phyloP scores from a whole-genome alignment of 192 early-diverging fungal genomes.

The Podila horticola region DNA sequence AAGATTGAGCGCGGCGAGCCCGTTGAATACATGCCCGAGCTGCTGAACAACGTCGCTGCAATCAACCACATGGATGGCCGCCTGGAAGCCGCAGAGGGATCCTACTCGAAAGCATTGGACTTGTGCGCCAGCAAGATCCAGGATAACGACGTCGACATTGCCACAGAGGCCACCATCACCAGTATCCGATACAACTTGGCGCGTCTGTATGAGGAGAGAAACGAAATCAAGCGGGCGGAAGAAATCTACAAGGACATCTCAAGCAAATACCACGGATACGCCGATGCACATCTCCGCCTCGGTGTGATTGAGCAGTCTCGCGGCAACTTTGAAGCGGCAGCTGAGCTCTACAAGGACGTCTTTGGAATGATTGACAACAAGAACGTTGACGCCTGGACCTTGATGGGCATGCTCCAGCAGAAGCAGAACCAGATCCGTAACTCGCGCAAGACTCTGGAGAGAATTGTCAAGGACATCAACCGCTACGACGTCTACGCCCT shows the following conservation, averaged over 20 bases:
- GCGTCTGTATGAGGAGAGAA: conserved; percentile 71
- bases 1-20: conserved; percentile 40
- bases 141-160: conserved; percentile 39
- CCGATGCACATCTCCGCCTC: conserved; percentile 82
- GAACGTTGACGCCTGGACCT: conserved; percentile 69
- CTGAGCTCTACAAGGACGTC: conserved; percentile 70
- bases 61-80: conserved; percentile 68
- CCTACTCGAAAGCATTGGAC: conserved; percentile 60
- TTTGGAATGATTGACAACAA: conserved; percentile 69
- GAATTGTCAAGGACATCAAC: conserved; percentile 79
- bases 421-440: conserved; percentile 68
- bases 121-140: conserved; percentile 32
- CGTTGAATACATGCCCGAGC: conserved; percentile 61
- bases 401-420: conserved; percentile 78
- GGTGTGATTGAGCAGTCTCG: conserved; percentile 71
- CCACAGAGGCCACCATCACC: conserved; percentile 51
- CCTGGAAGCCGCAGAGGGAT: conserved; percentile 49
- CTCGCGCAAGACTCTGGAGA: conserved; percentile 80
- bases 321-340: conserved; percentile 66
- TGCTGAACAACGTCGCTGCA: conserved; percentile 92
- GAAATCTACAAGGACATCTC: conserved; percentile 73
- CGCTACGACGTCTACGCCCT: conserved; percentile 85
- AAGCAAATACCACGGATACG: conserved; percentile 72
- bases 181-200: conserved; percentile 84
- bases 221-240: conserved; percentile 66